phyloP scores from a whole-genome alignment of 192 early-diverging fungal genomes.

The Coemansia sp. region DNA sequence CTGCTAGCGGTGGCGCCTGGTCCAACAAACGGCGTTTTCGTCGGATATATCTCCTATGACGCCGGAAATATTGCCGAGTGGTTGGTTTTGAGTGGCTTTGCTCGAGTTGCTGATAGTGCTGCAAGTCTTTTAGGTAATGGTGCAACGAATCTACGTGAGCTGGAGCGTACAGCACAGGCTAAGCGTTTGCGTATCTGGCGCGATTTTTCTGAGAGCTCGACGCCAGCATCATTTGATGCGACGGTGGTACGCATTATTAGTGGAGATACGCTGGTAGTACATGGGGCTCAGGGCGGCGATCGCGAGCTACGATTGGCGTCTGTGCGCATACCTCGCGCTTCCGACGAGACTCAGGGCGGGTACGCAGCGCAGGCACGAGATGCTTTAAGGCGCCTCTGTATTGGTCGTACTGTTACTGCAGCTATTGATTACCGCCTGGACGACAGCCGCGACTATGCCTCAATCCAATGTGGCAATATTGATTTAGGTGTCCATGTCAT shows the following conservation, averaged over 20 bases:
- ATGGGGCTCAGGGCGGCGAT: constrained; percentile 46
- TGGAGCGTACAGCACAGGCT: constrained; percentile 79
- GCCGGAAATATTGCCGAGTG: constrained; percentile 91
- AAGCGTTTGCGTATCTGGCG: constrained; percentile 86
- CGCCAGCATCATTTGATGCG: constrained; percentile 41
- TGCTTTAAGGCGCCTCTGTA: constrained; percentile 78
- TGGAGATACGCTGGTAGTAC: constrained; percentile 61
- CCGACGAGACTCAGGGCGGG: constrained; percentile 71
- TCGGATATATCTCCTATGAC: constrained; percentile 76
- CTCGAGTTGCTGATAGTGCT: constrained; percentile 86
- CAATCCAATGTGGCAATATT: constrained; percentile 63
- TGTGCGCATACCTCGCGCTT: constrained; percentile 66
- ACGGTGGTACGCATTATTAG: constrained; percentile 62
- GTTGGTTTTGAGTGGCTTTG: constrained; percentile 76
- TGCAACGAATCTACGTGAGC: constrained; percentile 62
- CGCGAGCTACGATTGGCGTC: constrained; percentile 62
- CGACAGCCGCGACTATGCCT: constrained; percentile 85
- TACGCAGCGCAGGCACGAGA: constrained; percentile 90
- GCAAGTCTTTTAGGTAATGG: constrained; percentile 65
- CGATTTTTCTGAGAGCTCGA: constrained; percentile 12
- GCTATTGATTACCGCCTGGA: constrained; percentile 85
- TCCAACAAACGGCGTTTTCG: constrained; percentile 65
- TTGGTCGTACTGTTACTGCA: constrained; percentile 79
- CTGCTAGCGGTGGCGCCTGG: constrained; percentile 71
- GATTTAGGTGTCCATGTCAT: constrained; percentile 65